Base-by-base conservation (phyloP, 2,329 filamentous ascomycete species). In the Exophiala alcalophila region DNA sequence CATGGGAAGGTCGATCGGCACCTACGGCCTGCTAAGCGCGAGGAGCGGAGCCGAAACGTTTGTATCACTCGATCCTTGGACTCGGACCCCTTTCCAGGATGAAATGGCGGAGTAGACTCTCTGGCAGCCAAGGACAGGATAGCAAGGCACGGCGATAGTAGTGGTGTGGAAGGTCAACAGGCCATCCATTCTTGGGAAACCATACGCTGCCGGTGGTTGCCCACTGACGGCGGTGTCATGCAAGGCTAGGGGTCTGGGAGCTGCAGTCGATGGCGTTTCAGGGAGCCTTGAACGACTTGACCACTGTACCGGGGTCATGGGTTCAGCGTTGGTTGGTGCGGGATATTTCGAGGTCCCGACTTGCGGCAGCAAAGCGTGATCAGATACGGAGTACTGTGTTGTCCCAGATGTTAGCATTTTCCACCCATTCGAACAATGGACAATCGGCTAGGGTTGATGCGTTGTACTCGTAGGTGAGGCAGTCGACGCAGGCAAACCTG, bases 1-100 rank as follows among this genome's bases (percentile, higher is more conserved):
- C 45, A 54, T 47, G 47, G 44, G 42, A 47, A 35, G 31, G 47
- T 41, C 38, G 49, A 52, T 52, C 49, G 45, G 20, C 42, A 52
- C 44, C 49, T n/a, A n/a, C n/a, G n/a, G n/a, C n/a, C n/a, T n/a
- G n/a, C n/a, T 52, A 52, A 52, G 49, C 49, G 49, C 49, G 47
- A 52, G 49, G 49, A 47, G 49, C 10, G 11, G 36, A 43, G n/a
- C 24, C 14, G 26, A 29, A 38, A 11, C 27, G 44, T 47, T 47
- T 47, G 15, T n/a, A n/a, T n/a, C n/a, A 33, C 41, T 40, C 44
- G 41, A 52, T 44, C 49, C 49, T 45, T 46, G 49, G 16, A 10
- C 25, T 37, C 12, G 26, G 41, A 26, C 38, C 49, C 49, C 49
- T 41, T 39, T 39, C 31, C 18, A 14, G 33, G 40, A 31, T 28